Evolutionary conservation across 1,284 basidiomycete genomes (phyloP), one percentile per base, ranked within the genome.

Genomic region (Papiliotrema terrestris): DNA sequence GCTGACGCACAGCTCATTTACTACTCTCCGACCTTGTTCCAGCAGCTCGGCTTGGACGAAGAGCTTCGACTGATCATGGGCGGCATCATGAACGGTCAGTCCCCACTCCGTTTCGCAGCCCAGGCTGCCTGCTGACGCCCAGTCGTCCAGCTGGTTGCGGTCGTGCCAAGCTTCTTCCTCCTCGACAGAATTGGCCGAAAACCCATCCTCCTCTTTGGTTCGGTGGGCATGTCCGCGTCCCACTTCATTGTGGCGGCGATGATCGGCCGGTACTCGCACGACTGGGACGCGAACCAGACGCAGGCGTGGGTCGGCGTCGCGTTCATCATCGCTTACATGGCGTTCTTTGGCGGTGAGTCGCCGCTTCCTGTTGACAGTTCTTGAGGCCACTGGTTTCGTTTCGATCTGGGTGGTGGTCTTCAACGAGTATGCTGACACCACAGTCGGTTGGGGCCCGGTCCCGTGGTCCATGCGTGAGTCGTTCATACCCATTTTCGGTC

Each of bases 131-230:
- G 6, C 6, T 11, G 6, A 32, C 5, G 6, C 29, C 29, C 29
- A 32, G 29, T 74, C 32, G 54, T 63, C 22, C 65, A 74, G 46
- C 57, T 60, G 6, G 70, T 75, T 54, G 75, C 71, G 45, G 68
- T 67, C 5, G 36, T 67, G 22, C 56, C 64, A 13, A 58, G 71
- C 11, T 54, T 78, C 44, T 55, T 77, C 58, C 67, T 72, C 54
- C 61, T 77, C 38, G 77, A 79, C 60, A 59, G 62, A 2, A 50
- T 76, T 6, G 77, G 77, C 42, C 68, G 77, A n/a, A 59, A 62
- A 17, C 66, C 65, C 6, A 61, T 71, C 8, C 61, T 77, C 22
- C 56, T 77, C 20, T 46, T 41, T 42, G 67, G 68, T 1, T 56
- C 63, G 1, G 15, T 52, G 15, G 57, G 38, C 8, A 29, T 20